These are phyloP conservation scores for Cutaneotrichosporon arboriforme DNA, from an alignment of 1,284 basidiomycete genomes.

Conservation along the genomic window DNA sequence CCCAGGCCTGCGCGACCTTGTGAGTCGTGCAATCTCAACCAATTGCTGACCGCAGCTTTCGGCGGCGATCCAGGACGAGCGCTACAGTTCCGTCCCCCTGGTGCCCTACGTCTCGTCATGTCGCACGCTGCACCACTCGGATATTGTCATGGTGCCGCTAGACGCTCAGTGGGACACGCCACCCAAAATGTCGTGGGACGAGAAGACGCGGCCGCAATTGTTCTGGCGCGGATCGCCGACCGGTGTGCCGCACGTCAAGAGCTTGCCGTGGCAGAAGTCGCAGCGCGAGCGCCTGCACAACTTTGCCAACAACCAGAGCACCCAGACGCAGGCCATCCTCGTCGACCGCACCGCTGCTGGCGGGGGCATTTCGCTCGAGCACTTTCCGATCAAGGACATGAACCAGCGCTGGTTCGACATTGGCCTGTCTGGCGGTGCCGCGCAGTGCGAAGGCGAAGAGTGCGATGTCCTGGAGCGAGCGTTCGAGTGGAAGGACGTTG, in stretches of 20 bases:
- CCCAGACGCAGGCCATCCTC: conserved; percentile 15
- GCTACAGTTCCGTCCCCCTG: conserved; percentile 12
- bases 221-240: conserved; percentile 47
- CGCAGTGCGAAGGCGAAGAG: conserved; percentile 44
- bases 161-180: conserved; percentile 28
- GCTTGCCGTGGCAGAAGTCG: conserved; percentile 40
- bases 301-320: conserved; percentile 28
- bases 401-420: conserved; percentile 37
- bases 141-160: conserved; percentile 35
- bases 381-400: conserved; percentile 22
- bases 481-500: conserved; percentile 37
- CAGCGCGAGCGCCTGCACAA: conserved; percentile 48
- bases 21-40: conserved; percentile 13
- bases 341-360: conserved; percentile 12
- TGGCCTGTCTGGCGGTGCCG: conserved; percentile 31
- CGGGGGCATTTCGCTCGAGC: conserved; percentile 11
- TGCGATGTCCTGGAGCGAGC: conserved; percentile 41
- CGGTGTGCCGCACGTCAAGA: conserved; percentile 43
- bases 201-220: conserved; percentile 30
- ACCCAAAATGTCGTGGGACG: conserved; percentile 32
- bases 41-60: conserved; percentile 3
- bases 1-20: conserved; percentile 30
- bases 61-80: conserved; percentile 8
- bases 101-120: conserved; percentile 24
- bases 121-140: conserved; percentile 22